These are phyloP conservation scores for Colletotrichum euphorbiae DNA, from an alignment of 2,329 filamentous ascomycete genomes.

Conservation along the genomic window DNA sequence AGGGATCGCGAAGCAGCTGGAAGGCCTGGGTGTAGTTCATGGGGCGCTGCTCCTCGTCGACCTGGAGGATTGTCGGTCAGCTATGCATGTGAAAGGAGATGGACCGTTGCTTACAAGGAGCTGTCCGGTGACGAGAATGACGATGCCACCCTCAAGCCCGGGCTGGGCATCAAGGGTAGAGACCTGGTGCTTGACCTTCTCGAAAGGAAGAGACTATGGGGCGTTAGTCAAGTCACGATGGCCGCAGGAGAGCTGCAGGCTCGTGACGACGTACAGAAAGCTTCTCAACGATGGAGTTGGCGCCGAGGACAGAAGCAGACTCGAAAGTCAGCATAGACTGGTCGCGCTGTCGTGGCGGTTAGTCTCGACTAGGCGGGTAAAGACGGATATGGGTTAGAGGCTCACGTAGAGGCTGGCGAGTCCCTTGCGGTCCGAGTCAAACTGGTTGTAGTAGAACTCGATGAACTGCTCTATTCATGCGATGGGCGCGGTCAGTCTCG, in stretches of 20 bases:
- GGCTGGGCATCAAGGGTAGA: constrained; percentile 87
- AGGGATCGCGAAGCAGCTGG: constrained; percentile 78
- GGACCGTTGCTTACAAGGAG: constrained; percentile 73
- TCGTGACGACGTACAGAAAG: constrained; percentile 70
- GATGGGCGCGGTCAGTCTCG: background rate
- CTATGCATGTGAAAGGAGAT: background rate
- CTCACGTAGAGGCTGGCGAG: constrained; percentile 85
- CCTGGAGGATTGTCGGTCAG: constrained; percentile 60
- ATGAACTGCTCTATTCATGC: constrained; percentile 81
- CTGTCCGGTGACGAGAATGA: constrained; percentile 89
- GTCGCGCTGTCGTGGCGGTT: constrained; percentile 67
- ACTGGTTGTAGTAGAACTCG: constrained; percentile 89
- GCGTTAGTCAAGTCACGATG: constrained; percentile 18
- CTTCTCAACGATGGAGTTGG: constrained; percentile 79
- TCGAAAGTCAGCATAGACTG: constrained; percentile 96
- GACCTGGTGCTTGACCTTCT: constrained; percentile 83
- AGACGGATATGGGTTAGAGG: background rate
- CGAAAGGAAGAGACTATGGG: constrained; percentile 73
- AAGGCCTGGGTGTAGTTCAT: constrained; percentile 95
- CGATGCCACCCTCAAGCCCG: constrained; percentile 74
- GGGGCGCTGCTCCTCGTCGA: constrained; percentile 85
- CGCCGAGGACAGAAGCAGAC: constrained; percentile 73
- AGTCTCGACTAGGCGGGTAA: background rate
- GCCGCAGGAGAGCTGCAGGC: background rate
- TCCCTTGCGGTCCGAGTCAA: constrained; percentile 76